These are phyloP conservation scores for Myxozyma mucilagina DNA, from an alignment of 805 yeast species.

Conservation along the genomic window DNA sequence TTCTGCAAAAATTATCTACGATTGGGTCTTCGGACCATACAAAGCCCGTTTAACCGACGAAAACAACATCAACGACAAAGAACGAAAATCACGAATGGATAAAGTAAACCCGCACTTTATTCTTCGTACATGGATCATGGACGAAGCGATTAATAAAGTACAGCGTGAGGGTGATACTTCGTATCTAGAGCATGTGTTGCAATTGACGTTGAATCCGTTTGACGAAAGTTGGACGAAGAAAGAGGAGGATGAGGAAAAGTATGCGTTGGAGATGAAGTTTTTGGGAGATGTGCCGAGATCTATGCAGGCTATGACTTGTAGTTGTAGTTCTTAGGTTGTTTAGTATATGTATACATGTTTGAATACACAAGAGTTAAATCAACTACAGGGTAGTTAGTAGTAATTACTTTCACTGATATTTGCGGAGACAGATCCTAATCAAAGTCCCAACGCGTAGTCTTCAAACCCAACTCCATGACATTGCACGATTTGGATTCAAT, in stretches of 20 bases:
- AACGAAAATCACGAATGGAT: slow-evolving; percentile 48
- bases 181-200: slow-evolving; percentile 59
- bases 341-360: not conserved
- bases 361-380: no score
- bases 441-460: no score
- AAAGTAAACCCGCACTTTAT: slow-evolving; percentile 72
- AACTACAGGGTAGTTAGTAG: not conserved
- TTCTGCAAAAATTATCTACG: slow-evolving; percentile 47
- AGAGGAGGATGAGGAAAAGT: slow-evolving; percentile 55
- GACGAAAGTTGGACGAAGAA: slow-evolving; percentile 67
- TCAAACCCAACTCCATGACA: no score
- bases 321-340: slow-evolving; percentile 51
- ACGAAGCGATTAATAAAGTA: slow-evolving; percentile 71
- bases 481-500: no score
- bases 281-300: slow-evolving; percentile 52
- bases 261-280: slow-evolving; percentile 40
- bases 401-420: no score
- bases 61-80: slow-evolving; percentile 42
- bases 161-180: slow-evolving; percentile 51
- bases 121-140: slow-evolving; percentile 83
- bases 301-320: slow-evolving; percentile 67
- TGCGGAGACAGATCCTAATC: no score
- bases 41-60: slow-evolving; percentile 46
- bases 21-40: slow-evolving; percentile 56
- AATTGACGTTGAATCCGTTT: slow-evolving; percentile 77